Conservation (phyloP, 139 green algal genomes). For the Asterochloris sp. region DNA sequence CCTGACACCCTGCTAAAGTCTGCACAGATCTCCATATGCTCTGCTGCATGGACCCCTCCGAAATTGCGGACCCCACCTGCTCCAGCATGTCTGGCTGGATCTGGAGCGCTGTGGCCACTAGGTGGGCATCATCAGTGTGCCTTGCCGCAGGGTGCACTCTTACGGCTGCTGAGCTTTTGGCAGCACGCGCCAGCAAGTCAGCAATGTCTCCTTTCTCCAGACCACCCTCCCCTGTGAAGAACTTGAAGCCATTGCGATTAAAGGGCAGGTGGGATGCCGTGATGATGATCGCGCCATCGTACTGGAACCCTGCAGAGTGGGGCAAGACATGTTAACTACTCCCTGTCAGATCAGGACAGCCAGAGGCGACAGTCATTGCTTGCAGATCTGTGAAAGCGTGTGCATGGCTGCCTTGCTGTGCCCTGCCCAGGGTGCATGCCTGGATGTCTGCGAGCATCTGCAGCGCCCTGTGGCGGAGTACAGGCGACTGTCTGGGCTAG, state of each 20-base stretch:
- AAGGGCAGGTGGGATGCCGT: constrained; percentile 85
- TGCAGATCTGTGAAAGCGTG: too few species aligned
- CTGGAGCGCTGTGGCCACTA: constrained; percentile 32
- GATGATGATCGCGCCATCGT: constrained; percentile 76
- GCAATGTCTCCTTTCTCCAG: constrained; percentile 85
- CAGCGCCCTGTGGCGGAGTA: too few species aligned
- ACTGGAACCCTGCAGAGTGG: constrained; percentile 35
- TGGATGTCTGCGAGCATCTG: background rate
- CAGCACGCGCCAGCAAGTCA: constrained; percentile 60
- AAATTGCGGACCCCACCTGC: too few species aligned
- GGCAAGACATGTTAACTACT: too few species aligned
- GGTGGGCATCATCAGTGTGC: constrained; percentile 34
- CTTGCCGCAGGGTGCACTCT: constrained; percentile 6
- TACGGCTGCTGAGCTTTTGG: constrained; percentile 1
- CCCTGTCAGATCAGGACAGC: too few species aligned
- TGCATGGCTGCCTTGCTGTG: too few species aligned
- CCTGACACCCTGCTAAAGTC: too few species aligned
- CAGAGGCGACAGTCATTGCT: too few species aligned
- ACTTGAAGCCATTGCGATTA: constrained; percentile 89
- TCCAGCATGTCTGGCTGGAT: background rate
- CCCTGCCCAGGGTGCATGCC: too few species aligned
- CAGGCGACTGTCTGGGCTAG: too few species aligned
- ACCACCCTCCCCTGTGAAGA: constrained; percentile 58
- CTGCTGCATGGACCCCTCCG: too few species aligned
- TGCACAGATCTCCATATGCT: too few species aligned